Base-by-base conservation (phyloP, 2,329 filamentous ascomycete species). In the Scleromitrula shiraiana region DNA sequence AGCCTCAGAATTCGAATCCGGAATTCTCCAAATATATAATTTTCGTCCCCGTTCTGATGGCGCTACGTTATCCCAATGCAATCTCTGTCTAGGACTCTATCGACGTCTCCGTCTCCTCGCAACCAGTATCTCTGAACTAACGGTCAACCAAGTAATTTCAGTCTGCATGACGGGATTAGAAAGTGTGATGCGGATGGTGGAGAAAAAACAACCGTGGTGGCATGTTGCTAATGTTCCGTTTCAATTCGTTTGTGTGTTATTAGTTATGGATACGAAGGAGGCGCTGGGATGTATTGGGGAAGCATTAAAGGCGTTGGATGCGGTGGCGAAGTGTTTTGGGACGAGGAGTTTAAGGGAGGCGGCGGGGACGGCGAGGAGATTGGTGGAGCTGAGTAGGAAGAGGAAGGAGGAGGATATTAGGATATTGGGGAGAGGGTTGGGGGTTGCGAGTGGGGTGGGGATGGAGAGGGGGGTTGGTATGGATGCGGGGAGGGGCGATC, bases 181-280 rank as follows among this genome's bases (percentile, higher is more conserved):
- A 32, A 54, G 39, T 7, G 52, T 48, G 0, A 53, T 37, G 19
- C 53, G 45, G 24, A 50, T 60, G 19, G 39, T 32, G 7, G 50
- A 10, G 4, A 38, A 43, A 43, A 30, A 37, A 2, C 49, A 56
- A 7, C 51, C 51, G 8, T 60, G 56, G 58, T 60, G 56, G 56
- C 54, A 55, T 41, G 35, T 58, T 5, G 49, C 56, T 8, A 42
- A 52, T 10, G 50, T 49, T 1, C 54, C 56, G 5, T 58, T 58
- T 22, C 56, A 58, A 20, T 48, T 52, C 22, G 40, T 57, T 7
- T 58, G 55, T 22, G 49, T 60, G 8, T 50, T 60, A 3, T 44
- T 59, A 1, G 50, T 50, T 15, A 44, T 59, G 10, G 48, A 40
- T 10, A 58, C 54, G 2, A 24, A 49, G 4, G 54, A 56, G 17